Evolutionary conservation across 768 basidiomycete species (phyloP).

Genomic region (Hirschioporus abietinus): DNA sequence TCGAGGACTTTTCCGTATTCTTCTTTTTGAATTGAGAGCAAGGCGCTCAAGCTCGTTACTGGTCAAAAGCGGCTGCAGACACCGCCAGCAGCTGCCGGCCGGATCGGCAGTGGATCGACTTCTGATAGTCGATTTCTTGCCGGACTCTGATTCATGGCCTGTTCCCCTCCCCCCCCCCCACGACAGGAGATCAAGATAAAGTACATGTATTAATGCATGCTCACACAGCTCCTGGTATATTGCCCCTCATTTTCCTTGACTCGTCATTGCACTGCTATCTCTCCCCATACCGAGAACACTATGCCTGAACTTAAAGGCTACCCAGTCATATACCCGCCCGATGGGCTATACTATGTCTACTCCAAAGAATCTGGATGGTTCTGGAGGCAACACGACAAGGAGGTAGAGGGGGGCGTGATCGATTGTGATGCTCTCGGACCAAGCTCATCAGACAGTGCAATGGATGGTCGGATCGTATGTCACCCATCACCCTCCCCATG

Average conservation of each 20-base stretch:
- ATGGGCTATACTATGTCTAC: not conserved
- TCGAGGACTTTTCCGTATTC: too few relatives aligned
- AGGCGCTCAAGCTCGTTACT: too few relatives aligned
- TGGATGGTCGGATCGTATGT: not conserved
- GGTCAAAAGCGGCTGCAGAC: too few relatives aligned
- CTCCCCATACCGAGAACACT: not conserved
- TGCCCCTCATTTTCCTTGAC: not conserved
- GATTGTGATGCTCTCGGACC: not conserved
- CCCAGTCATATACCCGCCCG: not conserved
- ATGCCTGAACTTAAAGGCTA: not conserved
- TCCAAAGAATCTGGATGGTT: not conserved
- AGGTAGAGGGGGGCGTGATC: not conserved
- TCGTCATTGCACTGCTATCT: too few relatives aligned
- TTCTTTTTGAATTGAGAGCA: too few relatives aligned
- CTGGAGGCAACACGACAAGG: not conserved
- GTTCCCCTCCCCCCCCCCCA: too few relatives aligned
- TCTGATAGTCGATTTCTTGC: not conserved
- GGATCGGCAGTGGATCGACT: not conserved
- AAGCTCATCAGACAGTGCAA: not conserved
- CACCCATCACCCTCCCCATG: too few relatives aligned
- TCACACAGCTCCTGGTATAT: not conserved
- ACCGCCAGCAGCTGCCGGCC: too few relatives aligned
- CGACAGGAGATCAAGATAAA: not conserved
- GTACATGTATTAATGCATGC: not conserved
- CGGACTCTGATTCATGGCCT: not conserved